These are phyloP conservation scores for Chrysanthemum lavandulifolium DNA, from an alignment of 129 eudicot genomes.

Conservation along the genomic window DNA sequence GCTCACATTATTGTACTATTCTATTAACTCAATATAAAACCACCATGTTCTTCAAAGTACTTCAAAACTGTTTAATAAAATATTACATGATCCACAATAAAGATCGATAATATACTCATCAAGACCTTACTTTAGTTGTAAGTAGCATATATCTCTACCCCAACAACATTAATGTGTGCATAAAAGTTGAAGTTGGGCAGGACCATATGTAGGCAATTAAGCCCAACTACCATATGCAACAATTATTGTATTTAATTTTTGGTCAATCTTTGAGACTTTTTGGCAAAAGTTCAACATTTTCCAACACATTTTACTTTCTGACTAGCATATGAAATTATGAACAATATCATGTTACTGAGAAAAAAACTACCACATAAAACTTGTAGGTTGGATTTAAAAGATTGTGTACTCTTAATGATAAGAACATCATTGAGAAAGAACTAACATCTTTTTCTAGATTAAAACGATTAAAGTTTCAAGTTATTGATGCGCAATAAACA, in stretches of 20 bases:
- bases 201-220: conserved; percentile 27
- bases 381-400: no score
- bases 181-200: conserved; percentile 25
- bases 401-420: no score
- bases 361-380: neutral
- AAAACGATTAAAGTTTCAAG: no score
- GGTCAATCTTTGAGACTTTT: conserved; percentile 1
- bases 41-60: no score
- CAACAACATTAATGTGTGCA: conserved; percentile 24
- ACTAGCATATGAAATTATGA: no score
- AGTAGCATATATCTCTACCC: conserved; percentile 13
- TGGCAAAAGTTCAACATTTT: neutral
- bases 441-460: no score
- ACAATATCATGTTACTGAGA: neutral
- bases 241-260: conserved; percentile 22
- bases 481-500: no score
- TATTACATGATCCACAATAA: neutral
- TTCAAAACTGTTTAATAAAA: no score
- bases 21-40: no score
- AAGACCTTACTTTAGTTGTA: conserved; percentile 20
- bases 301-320: neutral
- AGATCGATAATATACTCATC: neutral
- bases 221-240: conserved; percentile 30
- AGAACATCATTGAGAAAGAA: no score
- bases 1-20: no score